Evolutionary conservation across 257 asterid species (phyloP).

Genomic region (Solanum chiquidenum): DNA sequence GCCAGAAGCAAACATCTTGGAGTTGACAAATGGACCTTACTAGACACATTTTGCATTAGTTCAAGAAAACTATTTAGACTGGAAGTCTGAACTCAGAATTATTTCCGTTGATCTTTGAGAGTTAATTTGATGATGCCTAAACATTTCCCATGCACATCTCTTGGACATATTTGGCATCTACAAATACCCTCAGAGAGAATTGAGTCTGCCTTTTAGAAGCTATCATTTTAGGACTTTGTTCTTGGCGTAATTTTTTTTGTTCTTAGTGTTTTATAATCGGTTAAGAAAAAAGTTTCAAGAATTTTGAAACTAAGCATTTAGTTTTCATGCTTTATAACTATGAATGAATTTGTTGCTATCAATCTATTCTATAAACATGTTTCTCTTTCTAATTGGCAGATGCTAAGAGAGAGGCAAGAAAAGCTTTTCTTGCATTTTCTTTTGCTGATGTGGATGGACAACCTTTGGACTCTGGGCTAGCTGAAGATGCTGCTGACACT

Average conservation of each 20-base stretch:
- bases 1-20: background rate
- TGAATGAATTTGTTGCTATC: background rate
- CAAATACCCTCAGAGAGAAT: background rate
- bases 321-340: background rate
- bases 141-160: background rate
- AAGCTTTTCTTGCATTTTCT: conserved; percentile 67
- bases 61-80: background rate
- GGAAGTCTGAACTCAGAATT: background rate
- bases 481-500: conserved; percentile 34
- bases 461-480: conserved; percentile 17
- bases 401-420: conserved; percentile 75
- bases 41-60: background rate
- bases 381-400: conserved; percentile 32
- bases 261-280: background rate
- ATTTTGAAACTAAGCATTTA: background rate
- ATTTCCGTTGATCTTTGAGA: background rate
- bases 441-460: conserved; percentile 19
- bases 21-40: background rate
- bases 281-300: background rate
- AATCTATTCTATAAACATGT: conserved; percentile 6
- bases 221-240: background rate
- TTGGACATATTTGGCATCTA: background rate
- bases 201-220: background rate
- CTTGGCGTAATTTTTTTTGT: background rate
- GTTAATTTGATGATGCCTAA: background rate